These are phyloP conservation scores for Pseudopyricularia javanii DNA, from an alignment of 2,329 filamentous ascomycete genomes.

Conservation along the genomic window DNA sequence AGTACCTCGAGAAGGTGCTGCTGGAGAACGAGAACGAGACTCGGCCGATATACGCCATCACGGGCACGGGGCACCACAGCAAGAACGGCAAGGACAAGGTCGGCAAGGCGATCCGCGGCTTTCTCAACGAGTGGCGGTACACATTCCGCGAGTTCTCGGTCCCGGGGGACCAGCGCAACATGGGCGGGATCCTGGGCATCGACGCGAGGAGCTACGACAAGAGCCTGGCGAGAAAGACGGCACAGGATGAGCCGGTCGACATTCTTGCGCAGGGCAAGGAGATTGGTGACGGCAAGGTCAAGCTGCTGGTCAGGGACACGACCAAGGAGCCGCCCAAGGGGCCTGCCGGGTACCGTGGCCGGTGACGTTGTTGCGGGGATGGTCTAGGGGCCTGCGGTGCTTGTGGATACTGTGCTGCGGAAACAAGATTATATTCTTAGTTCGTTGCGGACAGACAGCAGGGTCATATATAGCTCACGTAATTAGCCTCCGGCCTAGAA, in stretches of 20 bases:
- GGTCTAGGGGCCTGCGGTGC: neutral
- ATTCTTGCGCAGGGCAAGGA: slow-evolving; percentile 54
- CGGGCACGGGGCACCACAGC: slow-evolving; percentile 90
- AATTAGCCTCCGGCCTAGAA: neutral
- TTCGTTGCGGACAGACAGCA: neutral
- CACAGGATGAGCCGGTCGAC: slow-evolving; percentile 30
- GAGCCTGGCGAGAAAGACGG: slow-evolving; percentile 30
- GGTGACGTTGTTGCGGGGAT: slow-evolving; percentile 4
- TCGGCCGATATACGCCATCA: slow-evolving; percentile 85
- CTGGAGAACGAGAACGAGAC: slow-evolving; percentile 65
- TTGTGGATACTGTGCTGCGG: neutral
- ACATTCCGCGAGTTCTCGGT: slow-evolving; percentile 94
- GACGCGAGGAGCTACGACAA: slow-evolving; percentile 58
- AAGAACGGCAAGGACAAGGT: slow-evolving; percentile 99
- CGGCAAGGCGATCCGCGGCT: slow-evolving; percentile 80
- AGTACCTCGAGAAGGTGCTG: slow-evolving; percentile 81
- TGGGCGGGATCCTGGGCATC: slow-evolving; percentile 64
- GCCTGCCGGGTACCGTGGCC: slow-evolving; percentile 26
- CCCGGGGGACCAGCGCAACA: slow-evolving; percentile 74
- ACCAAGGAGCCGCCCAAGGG: slow-evolving; percentile 39
- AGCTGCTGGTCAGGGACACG: slow-evolving; percentile 46
- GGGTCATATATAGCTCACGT: neutral
- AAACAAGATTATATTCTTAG: slow-evolving; percentile 4
- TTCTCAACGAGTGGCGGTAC: slow-evolving; percentile 92
- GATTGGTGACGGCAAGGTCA: slow-evolving; percentile 55